Evolutionary conservation across 176 grass and related monocot genomes (phyloP), one percentile per base, ranked within the genome.

Genomic region (Carex pumila): DNA sequence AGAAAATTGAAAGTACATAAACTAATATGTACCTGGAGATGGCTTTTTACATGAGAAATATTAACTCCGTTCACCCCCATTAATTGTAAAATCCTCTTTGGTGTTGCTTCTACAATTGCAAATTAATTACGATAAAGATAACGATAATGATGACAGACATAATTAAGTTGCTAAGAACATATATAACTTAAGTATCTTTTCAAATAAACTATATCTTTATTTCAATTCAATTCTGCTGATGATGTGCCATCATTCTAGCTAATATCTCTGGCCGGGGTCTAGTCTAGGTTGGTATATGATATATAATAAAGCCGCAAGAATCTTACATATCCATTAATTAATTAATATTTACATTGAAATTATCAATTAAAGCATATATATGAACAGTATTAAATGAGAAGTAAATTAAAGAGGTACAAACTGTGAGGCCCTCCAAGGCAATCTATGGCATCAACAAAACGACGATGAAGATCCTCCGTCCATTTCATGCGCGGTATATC

Each of bases 21-120:
- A 12, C 12, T 71, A 55, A 61, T 76, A 10, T 3, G 53, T 89
- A 97, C 94, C 85, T 99, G 96, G 69, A 99, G 96, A 87, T 99
- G 93, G 62, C 97, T 99, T 87, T 99, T 99, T 50, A 99, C 85
- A 85, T 99, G 97, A 87, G 91, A 99, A 83, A 95, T 87, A 50
- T 79, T 96, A 54, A 99, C 83, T 78, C 87, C 93, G 53, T 91
- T 94, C 65, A 80, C 84, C 6, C 90, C 88, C 91, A 99, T 96
- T 54, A 92, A 32, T 73, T 94, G 97, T 67, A 99, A 86, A 87
- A 99, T 99, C 83, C 79, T 83, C 78, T 95, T 99, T 6, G 96
- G 96, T 54, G 93, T 95, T 87, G 96, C 96, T 88, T 90, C 96
- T 99, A 85, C 36, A 68, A 71, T 14, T 65, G 63, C 29, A 90